Evolutionary conservation across 1,139 yeast species (phyloP).

Genomic region (Diutina scorzettiae): DNA sequence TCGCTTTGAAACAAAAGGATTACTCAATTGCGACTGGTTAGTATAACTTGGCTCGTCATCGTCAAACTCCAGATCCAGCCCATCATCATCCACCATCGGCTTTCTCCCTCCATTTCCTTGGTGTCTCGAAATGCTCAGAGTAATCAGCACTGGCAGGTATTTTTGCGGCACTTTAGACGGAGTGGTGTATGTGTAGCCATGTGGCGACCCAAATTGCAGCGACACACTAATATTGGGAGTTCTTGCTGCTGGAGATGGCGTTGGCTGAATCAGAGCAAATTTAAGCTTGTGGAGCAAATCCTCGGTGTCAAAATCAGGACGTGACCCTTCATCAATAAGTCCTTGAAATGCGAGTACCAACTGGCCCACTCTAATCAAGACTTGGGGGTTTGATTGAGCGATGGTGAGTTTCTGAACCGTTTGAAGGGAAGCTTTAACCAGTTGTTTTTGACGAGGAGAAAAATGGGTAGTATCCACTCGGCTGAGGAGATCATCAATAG

Average conservation of each 20-base stretch:
- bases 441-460: neutral
- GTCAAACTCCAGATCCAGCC: neutral
- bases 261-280: neutral
- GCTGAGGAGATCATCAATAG: neutral
- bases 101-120: neutral
- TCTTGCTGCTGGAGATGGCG: neutral
- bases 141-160: neutral
- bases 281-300: neutral
- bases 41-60: neutral
- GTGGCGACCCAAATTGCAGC: neutral
- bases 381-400: neutral
- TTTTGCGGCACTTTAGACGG: neutral
- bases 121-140: neutral
- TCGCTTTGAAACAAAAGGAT: too few relatives aligned
- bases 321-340: neutral
- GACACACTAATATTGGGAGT: neutral
- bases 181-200: neutral
- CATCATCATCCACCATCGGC: neutral
- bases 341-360: neutral
- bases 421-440: neutral
- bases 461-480: neutral
- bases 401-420: constrained; percentile 3
- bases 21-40: too few relatives aligned
- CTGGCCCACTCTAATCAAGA: neutral
- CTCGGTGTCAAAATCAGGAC: neutral